A percentile compares a stretch with the other conserved stretches of the same genome.
phyloP scores from a whole-genome alignment of 208 protist species.

The Crithidia expoeki region DNA sequence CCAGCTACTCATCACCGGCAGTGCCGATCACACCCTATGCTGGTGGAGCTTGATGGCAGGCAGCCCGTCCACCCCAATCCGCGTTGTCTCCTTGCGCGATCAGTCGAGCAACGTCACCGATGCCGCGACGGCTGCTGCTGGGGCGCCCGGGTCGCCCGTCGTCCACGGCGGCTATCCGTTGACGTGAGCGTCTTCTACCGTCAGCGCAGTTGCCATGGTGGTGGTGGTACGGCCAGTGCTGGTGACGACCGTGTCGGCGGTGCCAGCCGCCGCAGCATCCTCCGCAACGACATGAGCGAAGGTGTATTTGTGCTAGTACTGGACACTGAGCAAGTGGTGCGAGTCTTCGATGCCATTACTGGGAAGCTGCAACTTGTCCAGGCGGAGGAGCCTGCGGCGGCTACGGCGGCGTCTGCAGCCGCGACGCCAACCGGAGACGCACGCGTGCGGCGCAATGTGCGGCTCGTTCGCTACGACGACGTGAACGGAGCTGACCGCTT shows the following conservation, averaged over 20 bases:
- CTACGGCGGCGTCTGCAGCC: no score
- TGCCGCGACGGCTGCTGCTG: neutral
- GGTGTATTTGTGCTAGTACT: constrained; percentile 68
- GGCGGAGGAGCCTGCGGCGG: neutral
- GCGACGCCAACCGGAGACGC: constrained; percentile 8
- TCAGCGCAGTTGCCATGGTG: no score
- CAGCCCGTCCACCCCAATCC: constrained; percentile 33
- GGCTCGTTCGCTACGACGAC: constrained; percentile 72
- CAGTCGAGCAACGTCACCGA: constrained; percentile 3
- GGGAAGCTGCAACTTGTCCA: constrained; percentile 45
- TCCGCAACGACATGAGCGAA: constrained; percentile 3
- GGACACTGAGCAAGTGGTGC: constrained; percentile 72
- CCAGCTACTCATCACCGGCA: constrained; percentile 70
- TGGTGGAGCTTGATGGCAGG: constrained; percentile 59
- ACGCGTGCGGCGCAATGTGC: constrained; percentile 51
- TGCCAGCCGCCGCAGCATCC: neutral
- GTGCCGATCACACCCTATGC: constrained; percentile 70
- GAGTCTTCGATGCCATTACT: constrained; percentile 68
- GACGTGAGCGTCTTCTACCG: constrained; percentile 78
- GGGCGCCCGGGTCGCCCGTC: constrained; percentile 1
- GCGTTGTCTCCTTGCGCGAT: constrained; percentile 61
- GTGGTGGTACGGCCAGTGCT: no score
- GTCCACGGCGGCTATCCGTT: constrained; percentile 68
- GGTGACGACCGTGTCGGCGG: neutral
- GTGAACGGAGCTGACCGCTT: constrained; percentile 55